A percentile compares a stretch with the other conserved stretches of the same genome.
These are phyloP conservation scores for Arabidopsis hybrid DNA, from an alignment of 441 rosid genomes.

Conservation along the genomic window DNA sequence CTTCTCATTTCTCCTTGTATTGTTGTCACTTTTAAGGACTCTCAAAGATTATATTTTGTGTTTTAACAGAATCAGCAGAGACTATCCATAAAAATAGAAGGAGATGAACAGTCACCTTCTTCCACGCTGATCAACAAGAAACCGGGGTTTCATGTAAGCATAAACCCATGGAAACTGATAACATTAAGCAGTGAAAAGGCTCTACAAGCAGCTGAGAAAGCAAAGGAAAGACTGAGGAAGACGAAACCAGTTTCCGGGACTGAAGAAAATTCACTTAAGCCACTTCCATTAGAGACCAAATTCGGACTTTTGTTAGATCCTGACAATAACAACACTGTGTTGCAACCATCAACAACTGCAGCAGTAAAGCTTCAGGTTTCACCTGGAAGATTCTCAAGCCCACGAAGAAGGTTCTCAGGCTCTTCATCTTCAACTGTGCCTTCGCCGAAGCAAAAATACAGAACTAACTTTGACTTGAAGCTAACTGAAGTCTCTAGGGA, in stretches of 20 bases:
- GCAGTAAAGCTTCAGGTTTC: constrained; percentile 58
- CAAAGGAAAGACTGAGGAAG: constrained; percentile 73
- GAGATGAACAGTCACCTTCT: constrained; percentile 54
- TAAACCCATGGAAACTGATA: constrained; percentile 87
- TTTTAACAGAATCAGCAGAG: constrained; percentile 54
- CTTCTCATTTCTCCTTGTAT: not conserved
- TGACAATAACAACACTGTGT: constrained; percentile 44
- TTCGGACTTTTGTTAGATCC: constrained; percentile 64
- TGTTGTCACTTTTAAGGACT: not conserved
- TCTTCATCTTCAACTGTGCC: constrained; percentile 61
- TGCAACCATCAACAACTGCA: constrained; percentile 55
- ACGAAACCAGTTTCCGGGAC: constrained; percentile 48
- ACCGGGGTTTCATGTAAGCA: constrained; percentile 77
- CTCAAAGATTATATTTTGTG: constrained; percentile 2
- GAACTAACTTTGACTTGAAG: constrained; percentile 88
- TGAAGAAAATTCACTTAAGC: constrained; percentile 61
- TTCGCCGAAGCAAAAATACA: constrained; percentile 81
- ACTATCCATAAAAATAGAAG: constrained; percentile 77
- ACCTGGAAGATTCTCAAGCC: constrained; percentile 80
- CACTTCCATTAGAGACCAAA: constrained; percentile 85
- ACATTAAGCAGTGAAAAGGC: constrained; percentile 86
- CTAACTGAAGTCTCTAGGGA: constrained; percentile 86
- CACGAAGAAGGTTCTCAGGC: constrained; percentile 84
- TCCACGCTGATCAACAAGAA: constrained; percentile 55
- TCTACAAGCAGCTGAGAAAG: constrained; percentile 86